Evolutionary conservation across 208 protist species (phyloP), one percentile per base, ranked within the genome.

Genomic region (Porcisia deanei): DNA sequence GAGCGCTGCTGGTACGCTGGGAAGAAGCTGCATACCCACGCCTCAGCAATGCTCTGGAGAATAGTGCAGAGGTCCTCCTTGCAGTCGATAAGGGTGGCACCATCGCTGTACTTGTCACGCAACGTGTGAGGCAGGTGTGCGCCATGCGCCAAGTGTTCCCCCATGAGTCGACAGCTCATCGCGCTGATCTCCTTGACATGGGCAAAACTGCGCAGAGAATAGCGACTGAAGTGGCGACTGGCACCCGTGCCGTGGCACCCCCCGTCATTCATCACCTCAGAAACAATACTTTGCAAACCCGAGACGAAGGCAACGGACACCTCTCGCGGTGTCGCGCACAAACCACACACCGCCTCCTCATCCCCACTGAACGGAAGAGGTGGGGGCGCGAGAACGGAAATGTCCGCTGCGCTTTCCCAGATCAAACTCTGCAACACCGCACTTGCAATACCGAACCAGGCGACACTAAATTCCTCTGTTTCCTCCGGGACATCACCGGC

Each of bases 1-100:
- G 76, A 76, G 34, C 65, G 73, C n/a, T 67, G 80, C 82, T 79
- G 75, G 45, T 77, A 88, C 20, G 72, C 78, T 61, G 76, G 87
- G 71, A 86, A 87, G 71, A 82, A 89, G 71, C 67, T 84, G 39
- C 77, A 79, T 65, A 88, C 69, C 89, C 89, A 94, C 70, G 73
- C 63, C 34, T 86, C 79, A 65, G 86, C 81, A 34, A 79, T 76
- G 52, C 54, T 39, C 61, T 30, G n/a, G 12, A 83, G 59, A 30
- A 83, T 65, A 43, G 58, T 68, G 45, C 61, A 73, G 20, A 73
- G 65, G 18, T 78, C 79, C 18, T 43, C 69, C 52, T 70, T 72
- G 74, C 49, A 58, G 52, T 83, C 74, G n/a, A 79, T 39, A 8
- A 53, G 58, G 10, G 55, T 47, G 30, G 34, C 37, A 43, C 66